Base-by-base conservation (phyloP, 176 grass and related monocot genomes). In the Oryza brachyantha region DNA sequence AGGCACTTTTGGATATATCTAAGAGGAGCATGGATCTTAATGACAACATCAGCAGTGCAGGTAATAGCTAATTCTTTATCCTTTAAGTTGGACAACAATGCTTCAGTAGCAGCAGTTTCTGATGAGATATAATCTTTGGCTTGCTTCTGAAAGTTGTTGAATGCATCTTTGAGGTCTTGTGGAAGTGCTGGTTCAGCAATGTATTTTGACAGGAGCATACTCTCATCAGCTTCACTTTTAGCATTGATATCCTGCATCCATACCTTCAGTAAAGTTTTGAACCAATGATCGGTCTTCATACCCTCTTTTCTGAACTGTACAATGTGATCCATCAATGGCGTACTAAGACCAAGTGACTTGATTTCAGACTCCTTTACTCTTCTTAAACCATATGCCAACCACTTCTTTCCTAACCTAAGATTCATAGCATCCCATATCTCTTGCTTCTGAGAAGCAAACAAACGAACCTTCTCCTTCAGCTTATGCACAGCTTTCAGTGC, bases 281-380 rank as follows among this genome's bases (percentile, higher is more conserved):
- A 94, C 91, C 95, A 97, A 84, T 97, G 92, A 60, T 97, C 95
- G 64, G 95, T 94, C 87, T 90, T 84, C 95, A 97, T 97, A 21
- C 92, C 89, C n/a, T 92, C 91, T 88, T 97, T 97, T 35, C 89
- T 90, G 67, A 86, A 94, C 74, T 94, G 85, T 52, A 92, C 83
- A 63, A 97, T 78, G 43, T 97, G 82, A 83, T 97, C 95, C 74
- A 97, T 45, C 79, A 92, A 87, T 35, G 89, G 95, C 39, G 92
- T 94, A 74, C 91, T 94, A 69, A 97, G 86, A 41, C 83, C 77
- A 45, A 97, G 92, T 46, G 88, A 70, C 54, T 97, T 88, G 73
- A 97, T 97, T 86, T 97, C 95, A 81, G 92, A 94, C 78, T 97
- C 95, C 88, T 94, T 94, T 69, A 97, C 68, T 77, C 89, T 92